Evolutionary conservation across 306 rosid genomes (phyloP), one percentile per base, ranked within the genome.

Genomic region (Fragaria ananassa): DNA sequence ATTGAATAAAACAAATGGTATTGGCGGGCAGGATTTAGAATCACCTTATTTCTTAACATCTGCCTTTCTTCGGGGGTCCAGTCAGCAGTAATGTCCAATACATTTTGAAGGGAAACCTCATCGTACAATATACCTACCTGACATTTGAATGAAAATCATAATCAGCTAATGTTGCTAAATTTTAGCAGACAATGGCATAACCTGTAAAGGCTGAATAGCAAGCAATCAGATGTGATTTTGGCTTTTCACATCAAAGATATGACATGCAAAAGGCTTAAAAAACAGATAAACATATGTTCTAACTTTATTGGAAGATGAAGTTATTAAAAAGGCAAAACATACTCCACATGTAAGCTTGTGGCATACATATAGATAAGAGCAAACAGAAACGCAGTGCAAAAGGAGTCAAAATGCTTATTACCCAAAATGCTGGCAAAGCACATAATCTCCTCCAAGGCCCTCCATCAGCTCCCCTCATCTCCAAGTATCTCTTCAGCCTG

Each of bases 361-460:
- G 44, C 65, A 53, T 34, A 39, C 65, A 35, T n/a, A 71, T 23
- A 54, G 49, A 67, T 41, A 35, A 54, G 8, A 23, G 15, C 41
- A 57, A 49, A 73, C 27, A 29, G 2, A 58, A 10, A n/a, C 5
- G 35, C 60, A 44, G 50, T 68, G 77, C 75, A 49, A 41, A 76
- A 77, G 47, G 45, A 21, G 74, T 67, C 68, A 41, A 54, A 74
- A 72, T 54, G 77, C 44, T 58, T 80, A 83, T 78, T 84, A 92
- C 99, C 99, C 98, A 96, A 86, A 96, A 87, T 58, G 99, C 98
- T 56, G 99, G 99, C 86, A 96, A 86, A 80, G 98, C 98, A 81
- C 97, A 92, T 78, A 96, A 85, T 84, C 97, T 92, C 92, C 99
- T 91, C 99, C 98, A 96, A 72, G 99, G 99, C 14, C 99, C 99